A percentile compares a stretch with the other conserved stretches of the same genome.
phyloP scores from a whole-genome alignment of 108 stramenopile species.

The Cyclotella baltica region DNA sequence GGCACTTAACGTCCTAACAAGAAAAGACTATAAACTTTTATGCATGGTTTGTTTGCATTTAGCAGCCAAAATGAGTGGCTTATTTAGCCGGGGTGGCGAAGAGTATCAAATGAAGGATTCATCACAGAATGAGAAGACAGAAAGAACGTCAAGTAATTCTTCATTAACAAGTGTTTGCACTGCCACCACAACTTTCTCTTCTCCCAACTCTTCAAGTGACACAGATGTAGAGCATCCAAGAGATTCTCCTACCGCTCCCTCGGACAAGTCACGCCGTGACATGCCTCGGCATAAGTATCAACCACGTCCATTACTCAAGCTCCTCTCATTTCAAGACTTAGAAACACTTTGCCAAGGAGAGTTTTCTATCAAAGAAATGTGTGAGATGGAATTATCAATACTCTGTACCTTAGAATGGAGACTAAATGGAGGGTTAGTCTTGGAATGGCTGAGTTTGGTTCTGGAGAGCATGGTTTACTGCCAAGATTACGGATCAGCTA shows the following conservation, averaged over 20 bases:
- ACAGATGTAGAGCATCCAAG: not conserved
- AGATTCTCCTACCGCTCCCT: not conserved
- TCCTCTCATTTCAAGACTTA: slow-evolving; percentile 6
- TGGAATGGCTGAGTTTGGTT: slow-evolving; percentile 5
- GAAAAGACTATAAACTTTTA: slow-evolving; percentile 29
- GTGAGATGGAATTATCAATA: slow-evolving; percentile 60
- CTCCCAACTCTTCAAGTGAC: not conserved
- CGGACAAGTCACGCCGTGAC: not conserved
- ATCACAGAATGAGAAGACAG: not conserved
- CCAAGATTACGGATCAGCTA: not conserved
- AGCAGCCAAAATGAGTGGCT: slow-evolving; percentile 26
- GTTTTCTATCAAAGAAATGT: slow-evolving; percentile 64
- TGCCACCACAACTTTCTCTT: not conserved
- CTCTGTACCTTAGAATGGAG: slow-evolving; percentile 62
- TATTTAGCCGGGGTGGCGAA: not conserved
- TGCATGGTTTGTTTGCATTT: slow-evolving; percentile 26
- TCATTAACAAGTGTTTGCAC: slow-evolving; percentile 3
- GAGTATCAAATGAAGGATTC: not conserved
- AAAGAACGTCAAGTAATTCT: not conserved
- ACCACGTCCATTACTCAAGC: slow-evolving; percentile 10
- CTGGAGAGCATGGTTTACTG: not conserved
- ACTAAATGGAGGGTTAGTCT: slow-evolving; percentile 29
- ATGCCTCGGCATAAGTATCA: not conserved
- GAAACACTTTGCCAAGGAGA: slow-evolving; percentile 60
- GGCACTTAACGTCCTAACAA: not conserved